Conservation (phyloP, 768 basidiomycete genomes). For the Lentinus brumalis region DNA sequence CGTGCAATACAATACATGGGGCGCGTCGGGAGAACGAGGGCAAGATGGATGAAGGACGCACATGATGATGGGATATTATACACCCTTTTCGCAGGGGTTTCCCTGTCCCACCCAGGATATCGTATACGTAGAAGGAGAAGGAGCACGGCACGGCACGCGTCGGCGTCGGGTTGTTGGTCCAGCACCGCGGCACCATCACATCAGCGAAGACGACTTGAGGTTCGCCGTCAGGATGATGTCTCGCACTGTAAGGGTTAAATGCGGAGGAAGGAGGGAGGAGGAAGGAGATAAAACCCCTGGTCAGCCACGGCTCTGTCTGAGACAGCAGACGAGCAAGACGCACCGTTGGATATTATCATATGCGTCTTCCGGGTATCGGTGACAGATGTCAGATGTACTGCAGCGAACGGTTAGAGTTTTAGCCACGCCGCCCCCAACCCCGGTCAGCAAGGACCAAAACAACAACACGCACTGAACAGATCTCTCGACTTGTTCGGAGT, state of each 20-base stretch:
- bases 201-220: constrained; percentile 30
- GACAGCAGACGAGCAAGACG: constrained; percentile 23
- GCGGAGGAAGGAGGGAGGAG: too few relatives aligned
- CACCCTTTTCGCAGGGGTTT: too few relatives aligned
- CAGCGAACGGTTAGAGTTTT: neutral
- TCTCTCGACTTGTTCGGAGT: constrained; percentile 75
- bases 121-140: too few relatives aligned
- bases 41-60: too few relatives aligned
- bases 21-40: too few relatives aligned
- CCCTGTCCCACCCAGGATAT: too few relatives aligned
- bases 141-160: too few relatives aligned
- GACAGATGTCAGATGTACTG: constrained; percentile 81
- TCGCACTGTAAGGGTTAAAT: constrained; percentile 26
- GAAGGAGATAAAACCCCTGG: neutral
- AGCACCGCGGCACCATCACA: constrained; percentile 16
- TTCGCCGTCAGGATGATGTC: constrained; percentile 34
- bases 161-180: too few relatives aligned
- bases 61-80: too few relatives aligned
- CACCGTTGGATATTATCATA: constrained; percentile 74
- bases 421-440: neutral
- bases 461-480: constrained; percentile 57
- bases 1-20: too few relatives aligned
- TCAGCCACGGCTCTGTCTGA: neutral
- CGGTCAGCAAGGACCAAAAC: neutral
- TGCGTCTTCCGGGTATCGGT: constrained; percentile 77